Conservation (phyloP, 495 filamentous ascomycete species). For the Evansstolkia leycettana region DNA sequence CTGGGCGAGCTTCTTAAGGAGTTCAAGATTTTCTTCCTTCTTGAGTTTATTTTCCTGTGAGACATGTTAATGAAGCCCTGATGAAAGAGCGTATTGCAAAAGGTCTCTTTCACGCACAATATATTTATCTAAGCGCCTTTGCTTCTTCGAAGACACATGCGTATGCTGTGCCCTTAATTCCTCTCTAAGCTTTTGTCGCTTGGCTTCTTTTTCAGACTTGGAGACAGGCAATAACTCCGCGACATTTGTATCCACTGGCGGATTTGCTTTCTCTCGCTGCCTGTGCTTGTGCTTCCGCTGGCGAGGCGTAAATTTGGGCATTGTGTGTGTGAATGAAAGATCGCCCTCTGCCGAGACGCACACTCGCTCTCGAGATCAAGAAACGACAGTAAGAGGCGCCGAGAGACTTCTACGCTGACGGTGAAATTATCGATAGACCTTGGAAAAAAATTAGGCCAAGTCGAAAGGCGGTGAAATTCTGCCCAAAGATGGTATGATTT, state of each 20-base stretch:
- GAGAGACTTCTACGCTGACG: no score
- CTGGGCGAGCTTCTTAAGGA: constrained; percentile 70
- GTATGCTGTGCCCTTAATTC: constrained; percentile 44
- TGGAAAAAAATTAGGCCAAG: constrained; percentile 1
- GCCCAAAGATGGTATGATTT: constrained; percentile 1
- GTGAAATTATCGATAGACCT: no score
- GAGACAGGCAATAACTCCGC: constrained; percentile 55
- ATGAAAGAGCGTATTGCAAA: neutral
- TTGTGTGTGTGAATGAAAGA: constrained; percentile 14
- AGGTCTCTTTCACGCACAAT: constrained; percentile 42
- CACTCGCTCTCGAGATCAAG: no score
- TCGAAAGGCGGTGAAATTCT: constrained; percentile 1
- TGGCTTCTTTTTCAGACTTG: constrained; percentile 55
- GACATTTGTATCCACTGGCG: constrained; percentile 53
- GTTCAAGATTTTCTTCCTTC: constrained; percentile 82
- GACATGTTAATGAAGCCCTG: neutral
- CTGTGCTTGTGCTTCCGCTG: constrained; percentile 62
- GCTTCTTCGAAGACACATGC: constrained; percentile 83
- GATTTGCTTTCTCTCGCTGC: constrained; percentile 22
- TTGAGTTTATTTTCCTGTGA: constrained; percentile 72
- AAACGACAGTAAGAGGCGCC: neutral
- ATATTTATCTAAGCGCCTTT: constrained; percentile 91
- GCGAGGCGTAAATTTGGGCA: constrained; percentile 69
- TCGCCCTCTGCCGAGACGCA: no score
- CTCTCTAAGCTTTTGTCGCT: constrained; percentile 55